Evolutionary conservation across 148 eudicot species (phyloP).

Genomic region (Rhododendron vialii): DNA sequence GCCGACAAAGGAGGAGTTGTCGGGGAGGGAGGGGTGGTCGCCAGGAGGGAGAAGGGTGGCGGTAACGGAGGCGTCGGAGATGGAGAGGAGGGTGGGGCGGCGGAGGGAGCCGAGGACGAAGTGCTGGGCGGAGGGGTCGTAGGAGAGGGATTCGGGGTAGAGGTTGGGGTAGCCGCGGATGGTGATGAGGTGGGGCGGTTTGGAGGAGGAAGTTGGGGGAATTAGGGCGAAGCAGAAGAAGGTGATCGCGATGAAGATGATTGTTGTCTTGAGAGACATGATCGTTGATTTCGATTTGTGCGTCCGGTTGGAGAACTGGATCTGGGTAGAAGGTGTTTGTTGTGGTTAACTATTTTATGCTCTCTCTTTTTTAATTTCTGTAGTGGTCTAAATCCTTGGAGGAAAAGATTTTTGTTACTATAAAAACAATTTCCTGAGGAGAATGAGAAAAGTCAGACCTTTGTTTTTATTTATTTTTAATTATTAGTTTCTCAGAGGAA

Average conservation of each 20-base stretch:
- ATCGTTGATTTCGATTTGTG: not conserved
- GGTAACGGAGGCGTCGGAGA: slow-evolving; percentile 74
- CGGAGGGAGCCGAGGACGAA: slow-evolving; percentile 64
- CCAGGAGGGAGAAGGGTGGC: slow-evolving; percentile 35
- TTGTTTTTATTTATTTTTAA: no score
- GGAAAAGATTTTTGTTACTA: no score
- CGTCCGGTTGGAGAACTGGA: not conserved
- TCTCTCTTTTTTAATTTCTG: not conserved
- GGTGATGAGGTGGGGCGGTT: slow-evolving; percentile 53
- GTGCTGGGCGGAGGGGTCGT: slow-evolving; percentile 60
- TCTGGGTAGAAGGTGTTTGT: not conserved
- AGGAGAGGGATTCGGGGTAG: slow-evolving; percentile 67
- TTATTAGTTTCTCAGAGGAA: no score
- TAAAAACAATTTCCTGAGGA: no score
- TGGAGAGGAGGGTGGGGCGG: slow-evolving; percentile 39
- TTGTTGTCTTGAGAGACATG: not conserved
- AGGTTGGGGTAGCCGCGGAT: slow-evolving; percentile 47
- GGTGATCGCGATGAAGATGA: slow-evolving; percentile 9
- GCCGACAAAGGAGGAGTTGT: slow-evolving; percentile 54
- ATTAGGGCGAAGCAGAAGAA: slow-evolving; percentile 6
- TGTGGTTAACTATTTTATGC: not conserved
- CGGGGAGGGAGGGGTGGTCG: slow-evolving; percentile 30
- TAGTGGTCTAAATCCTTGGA: no score
- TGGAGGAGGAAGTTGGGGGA: slow-evolving; percentile 7
- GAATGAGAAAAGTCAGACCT: no score